Base-by-base conservation (phyloP, 306 rosid species). In the Mimosa pudica region DNA sequence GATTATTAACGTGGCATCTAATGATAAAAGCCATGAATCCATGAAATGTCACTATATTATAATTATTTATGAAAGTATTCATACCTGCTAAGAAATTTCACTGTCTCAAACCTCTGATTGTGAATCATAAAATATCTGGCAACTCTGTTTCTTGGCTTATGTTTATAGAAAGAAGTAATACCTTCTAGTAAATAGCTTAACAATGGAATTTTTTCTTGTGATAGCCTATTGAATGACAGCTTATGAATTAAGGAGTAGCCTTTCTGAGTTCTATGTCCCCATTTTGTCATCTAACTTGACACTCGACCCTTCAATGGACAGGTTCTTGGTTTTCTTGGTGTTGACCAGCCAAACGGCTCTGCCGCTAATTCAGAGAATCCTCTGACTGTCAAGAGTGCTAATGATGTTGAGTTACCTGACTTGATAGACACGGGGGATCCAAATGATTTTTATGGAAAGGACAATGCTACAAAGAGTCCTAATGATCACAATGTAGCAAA, bases 261-360 rank as follows among this genome's bases (percentile, higher is more conserved):
- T 38, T 48, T 58, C 66, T 10, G 58, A 54, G 48, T 55, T 73
- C 8, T 35, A 54, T 24, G 33, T 8, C 20, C 5, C 35, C 61
- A 47, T 48, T 30, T 42, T 36, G 33, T 54, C 46, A 48, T 81
- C 63, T 76, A 69, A 76, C 70, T 66, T 61, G 42, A 38, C 64
- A 18, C 75, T 73, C 52, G 85, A 14, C 70, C 65, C 77, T 74
- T 81, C 70, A 77, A 61, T 90, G 85, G 62, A 74, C 93, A 95
- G 99, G 96, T 93, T 85, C 83, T 93, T 79, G 77, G 84, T 77
- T 91, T 95, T 78, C 86, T 95, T 71, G 94, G 91, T 85, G 94
- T 83, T 76, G 94, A 80, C 69, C 90, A 91, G 80, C 71, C 87
- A 45, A 91, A 79, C 35, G 82, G 83, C 71, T 49, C 75, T 46